Evolutionary conservation across 2,329 filamentous ascomycete genomes (phyloP), one percentile per base, ranked within the genome.

Genomic region (Pseudogymnoascus sp.): DNA sequence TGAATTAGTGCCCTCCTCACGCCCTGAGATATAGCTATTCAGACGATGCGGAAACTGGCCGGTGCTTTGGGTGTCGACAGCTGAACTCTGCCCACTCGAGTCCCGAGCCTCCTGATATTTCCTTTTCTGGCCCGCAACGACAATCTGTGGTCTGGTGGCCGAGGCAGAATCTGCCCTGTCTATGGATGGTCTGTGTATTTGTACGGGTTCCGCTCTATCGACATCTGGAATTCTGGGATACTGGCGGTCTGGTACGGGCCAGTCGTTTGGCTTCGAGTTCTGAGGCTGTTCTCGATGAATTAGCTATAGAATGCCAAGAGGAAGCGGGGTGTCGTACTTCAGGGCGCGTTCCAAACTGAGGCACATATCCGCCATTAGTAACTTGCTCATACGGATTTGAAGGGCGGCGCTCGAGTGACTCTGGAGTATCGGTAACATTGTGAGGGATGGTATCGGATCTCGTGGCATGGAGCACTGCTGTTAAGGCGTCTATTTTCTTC

Each of bases 401-500:
- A 55, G 49, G 49, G n/a, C 29, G 49, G 49, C 29, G 49, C 29
- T 55, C 29, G 8, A 55, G 49, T 55, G 49, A 55, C 29, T 55
- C 49, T 21, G 49, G 49, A 33, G 49, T 33, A 55, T 21, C 49
- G 29, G 16, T 55, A 35, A 55, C 49, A 55, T 19, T 55, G 29
- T 55, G 29, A 10, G 49, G 49, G 49, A 55, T 21, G 29, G 49
- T 39, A 26, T 62, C 66, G 45, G 68, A 66, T 61, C 69, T 70
- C 29, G 68, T 68, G 39, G 70, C 69, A 55, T 72, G 71, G 37
- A 78, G 67, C 60, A 70, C 70, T 19, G 73, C 72, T 31, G 75
- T 72, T 70, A 78, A 73, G 0, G 73, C 72, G 61, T 74, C 70
- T 65, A 78, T 76, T 65, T 78, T 76, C 65, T 74, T 73, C 69